Evolutionary conservation across 148 eudicot genomes (phyloP), one percentile per base, ranked within the genome.

Genomic region (Chenopodium suecicum): DNA sequence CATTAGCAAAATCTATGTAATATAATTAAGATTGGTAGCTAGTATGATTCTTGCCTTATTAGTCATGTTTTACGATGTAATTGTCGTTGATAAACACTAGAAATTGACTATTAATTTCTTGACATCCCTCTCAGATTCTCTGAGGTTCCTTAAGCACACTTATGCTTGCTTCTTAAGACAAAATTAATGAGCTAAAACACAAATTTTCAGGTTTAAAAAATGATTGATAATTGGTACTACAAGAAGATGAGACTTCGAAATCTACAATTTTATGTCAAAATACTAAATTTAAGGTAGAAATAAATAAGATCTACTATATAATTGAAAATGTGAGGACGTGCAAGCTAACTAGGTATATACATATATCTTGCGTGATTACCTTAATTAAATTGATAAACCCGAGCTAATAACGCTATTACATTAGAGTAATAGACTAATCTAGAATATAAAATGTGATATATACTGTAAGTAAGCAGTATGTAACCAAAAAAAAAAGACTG

Each of bases 71-170:
- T 19, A 84, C 83, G 83, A 84, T 32, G 86, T 37, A 9, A 27
- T 77, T 80, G 86, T 84, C 83, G 81, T 84, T 81, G 83, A 56
- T 77, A 81, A 84, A 54, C 86, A 84, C 83, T 63, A 80, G 23
- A 70, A 48, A 77, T 72, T 75, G 70, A 44, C 32, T 73, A 80
- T 54, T 32, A 72, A 37, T 71, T 70, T 58, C 48, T 70, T 32
- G 56, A 74, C 71, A 79, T 84, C 23, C 56, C 48, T 71, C 56
- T 23, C 73, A 7, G 74, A 7, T 20, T 34, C n/a, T 70, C 23
- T 70, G 58, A 70, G 80, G 52, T 80, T 73, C 80, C 81, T 34
- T 62, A 76, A 80, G 8, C 83, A 77, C 83, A 76, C 78, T 76
- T 77, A 80, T 80, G 83, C 86, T 84, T 84, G 41, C 48, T 70